A percentile compares a stretch with the other conserved stretches of the same genome.
These are phyloP conservation scores for Venturia asperata DNA, from an alignment of 2,329 filamentous ascomycete genomes.

Conservation along the genomic window DNA sequence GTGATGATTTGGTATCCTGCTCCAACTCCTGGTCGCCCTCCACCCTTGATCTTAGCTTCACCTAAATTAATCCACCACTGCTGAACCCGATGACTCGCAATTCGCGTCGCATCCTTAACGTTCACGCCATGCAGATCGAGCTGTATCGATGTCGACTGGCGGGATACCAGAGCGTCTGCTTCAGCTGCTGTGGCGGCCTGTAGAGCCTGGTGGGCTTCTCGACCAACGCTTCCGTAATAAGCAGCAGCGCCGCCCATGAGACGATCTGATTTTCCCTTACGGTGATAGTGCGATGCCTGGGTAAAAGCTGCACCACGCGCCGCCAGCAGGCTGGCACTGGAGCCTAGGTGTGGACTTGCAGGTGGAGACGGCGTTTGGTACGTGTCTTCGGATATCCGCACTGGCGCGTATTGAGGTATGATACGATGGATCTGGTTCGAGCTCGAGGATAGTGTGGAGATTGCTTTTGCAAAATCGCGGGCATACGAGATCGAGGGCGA, in stretches of 20 bases:
- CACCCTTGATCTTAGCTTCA: conserved; percentile 50
- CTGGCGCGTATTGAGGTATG: conserved; percentile 40
- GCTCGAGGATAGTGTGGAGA: conserved; percentile 31
- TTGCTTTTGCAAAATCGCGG: conserved; percentile 51
- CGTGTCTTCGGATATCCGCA: conserved; percentile 31
- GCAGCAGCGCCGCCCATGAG: conserved; percentile 68
- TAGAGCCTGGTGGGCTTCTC: conserved; percentile 54
- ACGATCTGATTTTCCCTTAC: conserved; percentile 59
- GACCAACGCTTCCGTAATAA: conserved; percentile 66
- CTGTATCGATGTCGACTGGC: conserved; percentile 53
- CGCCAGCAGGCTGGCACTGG: conserved; percentile 40
- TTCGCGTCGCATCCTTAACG: conserved; percentile 73
- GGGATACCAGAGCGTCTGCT: conserved; percentile 62
- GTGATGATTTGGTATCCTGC: conserved; percentile 69
- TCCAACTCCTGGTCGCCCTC: conserved; percentile 39
- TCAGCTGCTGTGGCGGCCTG: conserved; percentile 55
- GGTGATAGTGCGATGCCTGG: conserved; percentile 52
- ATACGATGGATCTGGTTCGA: conserved; percentile 33
- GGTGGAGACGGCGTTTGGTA: conserved; percentile 20
- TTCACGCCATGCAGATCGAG: conserved; percentile 80
- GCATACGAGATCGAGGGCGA: conserved; percentile 51
- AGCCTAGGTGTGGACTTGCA: conserved; percentile 26
- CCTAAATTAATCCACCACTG: conserved; percentile 72
- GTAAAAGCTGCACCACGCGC: conserved; percentile 46
- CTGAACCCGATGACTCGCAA: conserved; percentile 59